Conservation (phyloP, 257 asterid genomes). For the Avicennia marina region DNA sequence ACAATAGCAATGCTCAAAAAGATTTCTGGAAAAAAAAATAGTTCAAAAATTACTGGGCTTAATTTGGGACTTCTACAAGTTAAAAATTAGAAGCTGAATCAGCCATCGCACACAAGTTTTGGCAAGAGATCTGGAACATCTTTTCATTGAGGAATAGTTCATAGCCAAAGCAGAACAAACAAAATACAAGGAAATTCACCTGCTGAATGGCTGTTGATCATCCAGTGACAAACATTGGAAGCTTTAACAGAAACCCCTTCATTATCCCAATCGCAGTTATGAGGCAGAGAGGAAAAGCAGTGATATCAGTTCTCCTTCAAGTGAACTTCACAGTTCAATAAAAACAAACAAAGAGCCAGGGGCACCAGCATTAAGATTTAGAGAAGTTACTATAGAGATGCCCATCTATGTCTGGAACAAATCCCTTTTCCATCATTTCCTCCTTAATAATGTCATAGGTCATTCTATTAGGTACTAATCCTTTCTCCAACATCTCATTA, state of each 20-base stretch:
- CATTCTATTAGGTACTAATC: conserved; percentile 62
- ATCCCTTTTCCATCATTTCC: conserved; percentile 87
- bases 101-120: too few relatives aligned
- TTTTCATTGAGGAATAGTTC: too few relatives aligned
- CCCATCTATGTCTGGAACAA: conserved; percentile 76
- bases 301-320: not conserved
- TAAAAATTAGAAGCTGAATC: too few relatives aligned
- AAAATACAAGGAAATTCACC: too few relatives aligned
- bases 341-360: not conserved
- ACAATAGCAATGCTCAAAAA: too few relatives aligned
- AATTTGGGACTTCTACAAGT: too few relatives aligned
- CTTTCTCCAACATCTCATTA: conserved; percentile 94
- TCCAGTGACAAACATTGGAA: not conserved
- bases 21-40: too few relatives aligned
- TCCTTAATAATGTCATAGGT: conserved; percentile 73
- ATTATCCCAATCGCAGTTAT: not conserved
- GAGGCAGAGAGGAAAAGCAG: not conserved
- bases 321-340: not conserved
- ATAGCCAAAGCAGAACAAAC: too few relatives aligned
- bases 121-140: too few relatives aligned
- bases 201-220: not conserved
- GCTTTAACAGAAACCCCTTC: not conserved
- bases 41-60: too few relatives aligned
- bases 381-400: conserved; percentile 51
- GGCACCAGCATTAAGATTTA: conserved; percentile 17